phyloP scores from a whole-genome alignment of 1,284 basidiomycete species.

The Moesziomyces antarcticus region DNA sequence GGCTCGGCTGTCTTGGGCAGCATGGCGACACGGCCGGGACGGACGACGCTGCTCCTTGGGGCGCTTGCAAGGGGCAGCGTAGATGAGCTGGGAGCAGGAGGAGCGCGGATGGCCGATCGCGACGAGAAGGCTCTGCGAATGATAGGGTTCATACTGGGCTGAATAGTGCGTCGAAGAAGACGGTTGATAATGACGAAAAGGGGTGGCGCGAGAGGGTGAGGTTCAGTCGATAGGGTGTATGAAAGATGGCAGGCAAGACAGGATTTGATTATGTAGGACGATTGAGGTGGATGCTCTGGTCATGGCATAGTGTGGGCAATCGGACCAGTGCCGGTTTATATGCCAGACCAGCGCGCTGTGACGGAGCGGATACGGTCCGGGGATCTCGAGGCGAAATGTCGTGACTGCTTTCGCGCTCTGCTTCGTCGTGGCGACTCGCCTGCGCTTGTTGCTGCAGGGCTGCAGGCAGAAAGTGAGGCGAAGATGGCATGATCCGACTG shows the following conservation, averaged over 20 bases:
- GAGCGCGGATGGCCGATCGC: constrained; percentile 41
- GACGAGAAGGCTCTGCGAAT: constrained; percentile 38
- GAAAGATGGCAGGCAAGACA: neutral
- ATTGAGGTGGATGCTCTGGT: neutral
- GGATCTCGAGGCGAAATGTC: neutral
- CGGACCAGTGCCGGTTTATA: neutral
- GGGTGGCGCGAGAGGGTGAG: neutral
- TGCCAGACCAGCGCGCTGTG: neutral
- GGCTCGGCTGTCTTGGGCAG: constrained; percentile 33
- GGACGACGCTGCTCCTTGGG: constrained; percentile 10
- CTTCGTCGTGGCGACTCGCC: neutral
- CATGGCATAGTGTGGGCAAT: neutral
- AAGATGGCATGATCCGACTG: neutral
- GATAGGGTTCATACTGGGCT: constrained; percentile 22
- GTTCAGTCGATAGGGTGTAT: neutral
- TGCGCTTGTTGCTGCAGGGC: neutral
- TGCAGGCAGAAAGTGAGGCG: neutral
- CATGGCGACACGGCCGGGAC: constrained; percentile 40
- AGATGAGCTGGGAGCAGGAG: constrained; percentile 31
- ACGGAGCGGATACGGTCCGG: neutral
- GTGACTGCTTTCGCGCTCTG: neutral
- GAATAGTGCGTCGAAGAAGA: neutral
- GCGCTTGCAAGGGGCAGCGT: constrained; percentile 10
- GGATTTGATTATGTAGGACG: neutral
- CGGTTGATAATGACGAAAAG: neutral